Base-by-base conservation (phyloP, 495 filamentous ascomycete species). In the Talaromyces borbonicus region DNA sequence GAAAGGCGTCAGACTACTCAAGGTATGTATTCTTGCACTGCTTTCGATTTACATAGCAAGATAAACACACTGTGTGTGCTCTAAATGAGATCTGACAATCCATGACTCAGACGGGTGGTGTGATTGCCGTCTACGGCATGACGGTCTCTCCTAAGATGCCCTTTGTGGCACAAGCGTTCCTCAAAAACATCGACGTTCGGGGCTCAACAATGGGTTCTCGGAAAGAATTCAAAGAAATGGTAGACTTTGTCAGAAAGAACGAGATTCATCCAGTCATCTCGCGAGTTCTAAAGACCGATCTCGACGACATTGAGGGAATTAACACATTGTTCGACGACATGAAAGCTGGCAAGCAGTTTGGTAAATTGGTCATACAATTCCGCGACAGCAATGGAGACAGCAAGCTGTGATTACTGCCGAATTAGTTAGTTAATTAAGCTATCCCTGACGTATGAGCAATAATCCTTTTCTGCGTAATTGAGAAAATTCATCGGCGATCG, bases 181-280 rank as follows among this genome's bases (percentile, higher is more conserved):
- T 89, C 40, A 81, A 77, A 58, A 87, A 90, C 52, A 68, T 90
- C 38, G 85, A 89, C 52, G 68, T 87, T 6, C 69, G 66, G 33
- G 83, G 83, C 24, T 76, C 69, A 9, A 89, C 83, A 1, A 87
- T 89, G 83, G 85, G 85, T 9, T 84, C 79, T 16, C 75, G 79
- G 35, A 74, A 68, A 52, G 85, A 90, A 60, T 89, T 89, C 54
- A 58, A 63, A 29, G 83, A 85, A 2, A 89, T 90, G 85, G 68
- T 88, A 1, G 74, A 75, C 26, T 88, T 85, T 65, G 81, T 89
- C 29, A 66, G 69, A 3, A 53, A 73, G 16, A 67, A 84, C 40
- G 67, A 75, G 55, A 80, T 89, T 38, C 62, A 61, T 8, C 84
- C 84, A 0, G 73, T 89, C 1, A 70, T 90, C 6, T 75, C 69